These are phyloP conservation scores for Hypoxylon cercidicola DNA, from an alignment of 495 filamentous ascomycete species.

Conservation along the genomic window DNA sequence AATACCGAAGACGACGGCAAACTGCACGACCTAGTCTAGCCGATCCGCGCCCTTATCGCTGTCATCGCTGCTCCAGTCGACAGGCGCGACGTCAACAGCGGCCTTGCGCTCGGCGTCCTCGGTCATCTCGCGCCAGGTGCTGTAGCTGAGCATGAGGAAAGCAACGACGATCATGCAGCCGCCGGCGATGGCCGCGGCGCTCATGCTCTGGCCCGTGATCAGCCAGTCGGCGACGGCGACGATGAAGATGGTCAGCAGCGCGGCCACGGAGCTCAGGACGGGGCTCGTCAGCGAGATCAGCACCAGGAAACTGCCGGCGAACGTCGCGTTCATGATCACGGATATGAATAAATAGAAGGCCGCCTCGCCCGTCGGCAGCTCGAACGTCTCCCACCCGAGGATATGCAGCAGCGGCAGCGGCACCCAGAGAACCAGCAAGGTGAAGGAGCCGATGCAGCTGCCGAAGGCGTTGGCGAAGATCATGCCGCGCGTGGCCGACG, in stretches of 20 bases:
- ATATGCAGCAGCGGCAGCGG: constrained; percentile 86
- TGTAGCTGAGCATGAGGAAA: constrained; percentile 87
- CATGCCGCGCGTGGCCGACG: constrained; percentile 80
- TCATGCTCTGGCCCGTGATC: constrained; percentile 78
- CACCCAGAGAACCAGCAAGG: constrained; percentile 88
- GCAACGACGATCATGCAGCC: constrained; percentile 86
- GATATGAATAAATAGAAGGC: constrained; percentile 83
- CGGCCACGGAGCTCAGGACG: constrained; percentile 89
- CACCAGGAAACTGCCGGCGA: constrained; percentile 93
- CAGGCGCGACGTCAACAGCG: constrained; percentile 16
- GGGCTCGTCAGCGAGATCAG: constrained; percentile 92
- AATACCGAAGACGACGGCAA: neutral
- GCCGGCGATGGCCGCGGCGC: constrained; percentile 78
- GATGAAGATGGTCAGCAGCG: constrained; percentile 94
- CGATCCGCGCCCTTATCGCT: constrained; percentile 37
- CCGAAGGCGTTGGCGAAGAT: constrained; percentile 94
- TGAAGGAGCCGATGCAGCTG: constrained; percentile 84
- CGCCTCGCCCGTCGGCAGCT: constrained; percentile 77
- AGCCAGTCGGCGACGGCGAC: constrained; percentile 93
- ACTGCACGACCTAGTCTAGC: constrained; percentile 14
- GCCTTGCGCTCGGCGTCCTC: constrained; percentile 70
- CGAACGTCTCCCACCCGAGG: constrained; percentile 81
- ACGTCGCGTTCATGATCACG: constrained; percentile 84
- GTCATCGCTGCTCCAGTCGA: constrained; percentile 43
- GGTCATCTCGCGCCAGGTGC: constrained; percentile 89